Base-by-base conservation (phyloP, 176 grass and related monocot genomes). In the Oryza longistaminata region DNA sequence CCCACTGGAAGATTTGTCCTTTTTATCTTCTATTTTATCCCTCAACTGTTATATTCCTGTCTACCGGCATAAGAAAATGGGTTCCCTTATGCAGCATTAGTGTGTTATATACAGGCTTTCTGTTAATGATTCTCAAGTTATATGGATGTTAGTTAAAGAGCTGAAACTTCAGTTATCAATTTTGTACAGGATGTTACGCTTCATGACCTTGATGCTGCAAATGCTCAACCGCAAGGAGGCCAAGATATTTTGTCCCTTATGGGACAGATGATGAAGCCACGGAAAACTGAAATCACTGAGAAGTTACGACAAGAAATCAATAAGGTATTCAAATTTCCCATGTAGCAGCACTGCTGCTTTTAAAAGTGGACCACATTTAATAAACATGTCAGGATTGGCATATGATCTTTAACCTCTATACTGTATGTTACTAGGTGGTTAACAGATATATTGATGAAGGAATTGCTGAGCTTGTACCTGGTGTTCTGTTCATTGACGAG, bases 231-330 rank as follows among this genome's bases (percentile, higher is more conserved):
- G 70, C 96, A 99, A 92, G 93, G 96, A 79, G 96, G 93, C 9
- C 96, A 96, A 79, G 96, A 99, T 87, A 99, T 99, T 87, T 88
- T 96, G 68, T 99, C 93, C 26, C 89, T 99, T 74, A 99, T 99
- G 93, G 96, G 96, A 3, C 93, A 94, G 82, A 99, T 99, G 91
- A 99, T 99, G 91, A 99, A 92, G 27, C 88, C 96, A 76, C 81
- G 91, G 11, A 99, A 99, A 76, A 99, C 93, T 92, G 96, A 99
- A 82, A 94, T 99, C 74, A 96, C 93, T 8, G 96, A 96, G 66
- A 99, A 99, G 84, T 86, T 99, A 64, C 88, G 96, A 16, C 91
- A 96, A 87, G 96, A 99, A 83, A 99, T 99, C 48, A 99, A 99
- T 74, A 96, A 96, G 91, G 96, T 99, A 81, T 33, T 27, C n/a